These are phyloP conservation scores for Platismatia glauca DNA, from an alignment of 495 filamentous ascomycete species.

Conservation along the genomic window DNA sequence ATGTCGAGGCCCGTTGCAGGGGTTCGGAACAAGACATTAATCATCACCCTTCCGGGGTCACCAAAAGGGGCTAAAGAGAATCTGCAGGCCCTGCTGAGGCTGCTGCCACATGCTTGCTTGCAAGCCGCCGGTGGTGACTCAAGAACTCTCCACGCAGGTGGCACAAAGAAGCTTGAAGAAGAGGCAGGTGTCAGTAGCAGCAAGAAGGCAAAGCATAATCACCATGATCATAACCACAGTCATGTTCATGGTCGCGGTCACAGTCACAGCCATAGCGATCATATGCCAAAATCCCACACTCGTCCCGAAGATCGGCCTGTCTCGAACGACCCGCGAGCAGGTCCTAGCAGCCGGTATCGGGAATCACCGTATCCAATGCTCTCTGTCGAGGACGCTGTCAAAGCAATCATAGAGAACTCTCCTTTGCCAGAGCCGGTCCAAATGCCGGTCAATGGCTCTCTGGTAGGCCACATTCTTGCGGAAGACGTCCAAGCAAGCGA, in stretches of 20 bases:
- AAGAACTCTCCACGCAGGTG: conserved; percentile 67
- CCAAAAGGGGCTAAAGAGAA: conserved; percentile 97
- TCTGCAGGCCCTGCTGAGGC: conserved; percentile 78
- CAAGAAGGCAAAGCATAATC: conserved; percentile 32
- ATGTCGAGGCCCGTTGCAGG: conserved; percentile 95
- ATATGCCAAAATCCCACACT: conserved; percentile 68
- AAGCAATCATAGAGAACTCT: conserved; percentile 60
- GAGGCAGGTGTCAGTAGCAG: conserved; percentile 59
- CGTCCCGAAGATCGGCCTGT: conserved; percentile 46
- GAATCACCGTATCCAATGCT: conserved; percentile 90
- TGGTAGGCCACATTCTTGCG: conserved; percentile 73
- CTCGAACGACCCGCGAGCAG: conserved; percentile 76
- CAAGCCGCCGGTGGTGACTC: conserved; percentile 83
- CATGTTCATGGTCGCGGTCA: conserved; percentile 57
- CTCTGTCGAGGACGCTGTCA: conserved; percentile 69
- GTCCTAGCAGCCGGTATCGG: conserved; percentile 67
- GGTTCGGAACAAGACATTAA: conserved; percentile 70
- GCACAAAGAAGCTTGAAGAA: conserved; percentile 71
- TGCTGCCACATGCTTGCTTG: conserved; percentile 84
- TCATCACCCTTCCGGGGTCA: conserved; percentile 87
- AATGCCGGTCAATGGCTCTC: conserved; percentile 46
- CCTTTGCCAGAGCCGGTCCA: conserved; percentile 48
- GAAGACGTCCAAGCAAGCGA: conserved; percentile 72
- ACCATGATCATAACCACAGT: conserved; percentile 43
- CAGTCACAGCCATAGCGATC: conserved; percentile 36